Evolutionary conservation across 495 filamentous ascomycete genomes (phyloP).

Genomic region (Chaetomium tenue): DNA sequence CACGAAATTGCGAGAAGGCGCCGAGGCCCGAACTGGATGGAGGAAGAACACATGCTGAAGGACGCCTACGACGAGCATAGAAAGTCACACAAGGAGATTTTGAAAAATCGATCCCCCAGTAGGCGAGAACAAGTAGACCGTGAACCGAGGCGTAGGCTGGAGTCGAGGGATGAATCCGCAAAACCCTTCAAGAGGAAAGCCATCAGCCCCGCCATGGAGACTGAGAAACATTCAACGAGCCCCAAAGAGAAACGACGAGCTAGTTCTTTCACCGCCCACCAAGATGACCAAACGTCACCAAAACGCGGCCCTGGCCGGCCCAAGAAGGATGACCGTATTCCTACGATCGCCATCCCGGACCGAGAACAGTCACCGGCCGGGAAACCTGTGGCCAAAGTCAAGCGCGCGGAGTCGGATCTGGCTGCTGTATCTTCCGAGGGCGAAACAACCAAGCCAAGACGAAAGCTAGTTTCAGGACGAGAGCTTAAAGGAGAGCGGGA

Average conservation of each 20-base stretch:
- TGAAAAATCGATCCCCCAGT: constrained; percentile 53
- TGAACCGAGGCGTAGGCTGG: constrained; percentile 51
- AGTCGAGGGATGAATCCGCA: constrained; percentile 42
- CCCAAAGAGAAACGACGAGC: constrained; percentile 45
- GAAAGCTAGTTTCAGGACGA: constrained; percentile 59
- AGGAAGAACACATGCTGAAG: constrained; percentile 80
- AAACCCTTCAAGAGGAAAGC: constrained; percentile 48
- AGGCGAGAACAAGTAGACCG: constrained; percentile 58
- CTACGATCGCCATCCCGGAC: constrained; percentile 49
- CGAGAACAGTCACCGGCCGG: constrained; percentile 51
- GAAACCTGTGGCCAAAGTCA: constrained; percentile 43
- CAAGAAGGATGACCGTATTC: constrained; percentile 50
- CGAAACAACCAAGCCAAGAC: constrained; percentile 55
- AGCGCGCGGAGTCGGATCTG: constrained; percentile 50
- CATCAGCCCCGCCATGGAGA: constrained; percentile 49
- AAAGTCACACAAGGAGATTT: constrained; percentile 43
- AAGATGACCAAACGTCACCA: constrained; percentile 44
- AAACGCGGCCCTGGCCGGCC: constrained; percentile 50
- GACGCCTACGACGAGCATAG: constrained; percentile 68
- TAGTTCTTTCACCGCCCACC: constrained; percentile 38
- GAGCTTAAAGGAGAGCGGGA: constrained; percentile 58
- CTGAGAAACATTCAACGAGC: constrained; percentile 39
- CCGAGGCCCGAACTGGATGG: constrained; percentile 82
- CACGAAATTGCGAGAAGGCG: constrained; percentile 78
- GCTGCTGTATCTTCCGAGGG: constrained; percentile 50